Percentiles rank a stretch among this genome's conserved stretches.
Evolutionary conservation across 2,329 filamentous ascomycete genomes (phyloP).

Genomic region (Diaporthe eres): DNA sequence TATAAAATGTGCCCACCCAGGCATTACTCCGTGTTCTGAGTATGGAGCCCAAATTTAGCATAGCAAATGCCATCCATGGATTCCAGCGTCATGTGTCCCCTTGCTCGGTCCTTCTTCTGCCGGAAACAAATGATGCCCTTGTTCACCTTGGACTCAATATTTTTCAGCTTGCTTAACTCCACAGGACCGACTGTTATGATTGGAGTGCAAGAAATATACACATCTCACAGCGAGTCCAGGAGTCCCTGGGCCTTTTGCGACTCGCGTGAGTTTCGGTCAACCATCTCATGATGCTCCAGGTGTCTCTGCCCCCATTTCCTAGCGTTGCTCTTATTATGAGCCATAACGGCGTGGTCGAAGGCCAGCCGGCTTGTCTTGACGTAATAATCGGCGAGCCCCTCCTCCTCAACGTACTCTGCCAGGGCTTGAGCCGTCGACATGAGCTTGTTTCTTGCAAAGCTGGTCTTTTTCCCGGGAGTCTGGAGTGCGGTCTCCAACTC

Average conservation of each 20-base stretch:
- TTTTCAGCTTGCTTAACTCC: not conserved
- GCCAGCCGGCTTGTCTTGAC: constrained; percentile 43
- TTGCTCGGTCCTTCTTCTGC: not conserved
- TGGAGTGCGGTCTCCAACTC: constrained; percentile 21
- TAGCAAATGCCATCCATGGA: too few species aligned
- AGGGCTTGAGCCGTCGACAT: constrained; percentile 32
- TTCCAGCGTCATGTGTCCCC: not conserved
- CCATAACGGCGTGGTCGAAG: constrained; percentile 37
- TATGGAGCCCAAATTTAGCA: not conserved
- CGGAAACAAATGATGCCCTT: not conserved
- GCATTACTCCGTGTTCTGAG: not conserved
- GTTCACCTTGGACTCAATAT: not conserved
- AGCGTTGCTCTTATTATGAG: constrained; percentile 14
- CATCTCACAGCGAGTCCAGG: constrained; percentile 3
- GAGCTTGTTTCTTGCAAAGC: not conserved
- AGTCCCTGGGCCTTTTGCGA: not conserved
- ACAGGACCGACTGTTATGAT: not conserved
- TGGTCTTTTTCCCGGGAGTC: not conserved
- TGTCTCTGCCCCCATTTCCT: constrained; percentile 32
- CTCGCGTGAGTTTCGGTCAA: not conserved
- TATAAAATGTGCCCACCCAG: not conserved
- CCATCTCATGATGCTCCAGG: constrained; percentile 25
- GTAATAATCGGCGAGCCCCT: constrained; percentile 44
- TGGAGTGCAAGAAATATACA: too few species aligned
- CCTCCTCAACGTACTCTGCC: constrained; percentile 50